Evolutionary conservation across 2,329 filamentous ascomycete species (phyloP), one percentile per base, ranked within the genome.

Genomic region (Remersonia thermophila): DNA sequence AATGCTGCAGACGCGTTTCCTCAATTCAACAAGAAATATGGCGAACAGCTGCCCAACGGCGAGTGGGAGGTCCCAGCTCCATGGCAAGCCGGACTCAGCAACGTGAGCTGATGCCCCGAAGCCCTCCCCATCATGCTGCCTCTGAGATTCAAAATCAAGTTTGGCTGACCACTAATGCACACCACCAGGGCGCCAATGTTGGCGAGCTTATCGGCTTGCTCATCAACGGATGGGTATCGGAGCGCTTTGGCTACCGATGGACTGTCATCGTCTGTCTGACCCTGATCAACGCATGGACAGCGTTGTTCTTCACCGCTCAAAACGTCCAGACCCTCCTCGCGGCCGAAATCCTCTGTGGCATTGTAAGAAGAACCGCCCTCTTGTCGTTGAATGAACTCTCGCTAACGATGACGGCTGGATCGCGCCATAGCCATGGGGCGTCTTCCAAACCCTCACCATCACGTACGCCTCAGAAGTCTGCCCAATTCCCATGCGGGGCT

Each of bases 391-490:
- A 20, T n/a, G 27, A 15, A 23, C 4, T 11, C 17, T 26, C 33
- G 27, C 41, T 47, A n/a, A 47, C 27, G 27, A 7, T 29, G n/a
- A 29, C 27, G n/a, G 12, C n/a, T 9, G 25, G 3, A 27, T 29
- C 27, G 7, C 57, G 54, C 59, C 60, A 12, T 12, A 58, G 55
- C 59, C 60, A 12, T 62, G 61, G 60, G 61, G 60, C 32, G 55
- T 62, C 9, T 63, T 62, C 45, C 57, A 60, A 41, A 56, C 65
- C 20, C 57, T 75, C 27, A 71, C 69, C 43, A 69, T 75, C 42
- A 76, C 77, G 1, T 83, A 83, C 49, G 78, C 77, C 20, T 75
- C 74, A 37, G 79, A 83, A 51, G 79, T 84, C 40, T 83, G 78
- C 51, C 80, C 80, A 3, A 70, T 84, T 6, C 73, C 77, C 31